These are phyloP conservation scores for Russula foetens DNA, from an alignment of 768 basidiomycete species.

Conservation along the genomic window DNA sequence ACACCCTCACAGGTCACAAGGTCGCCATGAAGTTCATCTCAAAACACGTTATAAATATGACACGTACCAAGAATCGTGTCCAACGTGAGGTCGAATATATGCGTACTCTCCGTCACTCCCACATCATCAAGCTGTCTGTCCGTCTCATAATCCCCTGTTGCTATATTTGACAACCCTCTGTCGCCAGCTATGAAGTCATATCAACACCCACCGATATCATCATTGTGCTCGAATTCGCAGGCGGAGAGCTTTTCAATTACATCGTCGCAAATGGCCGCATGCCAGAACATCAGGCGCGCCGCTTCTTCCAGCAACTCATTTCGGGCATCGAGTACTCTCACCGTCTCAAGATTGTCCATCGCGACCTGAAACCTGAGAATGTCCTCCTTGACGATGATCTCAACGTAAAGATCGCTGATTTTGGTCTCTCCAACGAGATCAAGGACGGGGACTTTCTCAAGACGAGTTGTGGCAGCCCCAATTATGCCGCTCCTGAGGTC, in stretches of 20 bases:
- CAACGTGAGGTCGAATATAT: slow-evolving; percentile 97
- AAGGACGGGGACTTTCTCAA: slow-evolving; percentile 94
- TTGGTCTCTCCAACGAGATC: slow-evolving; percentile 93
- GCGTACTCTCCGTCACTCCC: slow-evolving; percentile 86
- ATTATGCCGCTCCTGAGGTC: slow-evolving; percentile 98
- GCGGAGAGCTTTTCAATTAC: slow-evolving; percentile 96
- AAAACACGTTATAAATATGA: slow-evolving; percentile 85
- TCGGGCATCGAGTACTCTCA: slow-evolving; percentile 97
- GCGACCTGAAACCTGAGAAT: slow-evolving; percentile 97
- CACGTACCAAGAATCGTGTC: slow-evolving; percentile 87
- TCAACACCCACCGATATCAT: slow-evolving; percentile 94
- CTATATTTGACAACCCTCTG: slow-evolving; percentile 1
- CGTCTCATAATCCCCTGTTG: slow-evolving; percentile 7
- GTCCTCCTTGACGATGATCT: slow-evolving; percentile 77
- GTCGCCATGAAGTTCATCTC: slow-evolving; percentile 98
- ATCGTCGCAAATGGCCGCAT: slow-evolving; percentile 93
- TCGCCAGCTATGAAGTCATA: slow-evolving; percentile 71
- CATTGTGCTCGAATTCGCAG: slow-evolving; percentile 95
- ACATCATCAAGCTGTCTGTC: slow-evolving; percentile 93
- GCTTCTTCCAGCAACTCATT: slow-evolving; percentile 98
- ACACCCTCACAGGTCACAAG: slow-evolving; percentile 89
- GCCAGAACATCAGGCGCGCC: slow-evolving; percentile 77
- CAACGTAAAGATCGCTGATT: slow-evolving; percentile 98
- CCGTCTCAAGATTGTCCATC: slow-evolving; percentile 92
- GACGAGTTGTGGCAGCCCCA: slow-evolving; percentile 96